These are phyloP conservation scores for Phytophthora syringae DNA, from an alignment of 352 stramenopile genomes.

Conservation along the genomic window DNA sequence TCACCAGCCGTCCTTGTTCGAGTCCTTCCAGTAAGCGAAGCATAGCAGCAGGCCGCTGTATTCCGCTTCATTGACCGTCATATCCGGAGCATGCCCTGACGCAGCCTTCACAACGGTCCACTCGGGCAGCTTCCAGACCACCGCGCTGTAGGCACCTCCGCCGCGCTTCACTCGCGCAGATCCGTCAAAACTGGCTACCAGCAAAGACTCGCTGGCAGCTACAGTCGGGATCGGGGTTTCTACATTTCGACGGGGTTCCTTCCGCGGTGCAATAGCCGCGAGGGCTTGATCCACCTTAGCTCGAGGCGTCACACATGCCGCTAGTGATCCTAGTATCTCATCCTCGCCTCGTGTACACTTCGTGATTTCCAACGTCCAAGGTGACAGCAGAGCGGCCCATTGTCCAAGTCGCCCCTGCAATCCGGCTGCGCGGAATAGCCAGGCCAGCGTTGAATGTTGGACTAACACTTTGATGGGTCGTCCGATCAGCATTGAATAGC, in stretches of 20 bases:
- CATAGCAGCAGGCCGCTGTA: not conserved
- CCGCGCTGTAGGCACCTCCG: too few species aligned
- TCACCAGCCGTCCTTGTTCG: not conserved
- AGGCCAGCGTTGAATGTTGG: constrained; percentile 1
- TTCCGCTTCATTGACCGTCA: too few species aligned
- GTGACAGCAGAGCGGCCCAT: not conserved
- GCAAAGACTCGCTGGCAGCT: not conserved
- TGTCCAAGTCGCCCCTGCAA: not conserved
- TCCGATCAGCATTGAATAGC: not conserved
- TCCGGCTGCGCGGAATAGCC: not conserved
- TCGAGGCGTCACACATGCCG: too few species aligned
- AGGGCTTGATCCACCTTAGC: too few species aligned
- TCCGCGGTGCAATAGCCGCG: not conserved
- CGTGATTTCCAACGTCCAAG: not conserved
- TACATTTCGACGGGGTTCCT: not conserved
- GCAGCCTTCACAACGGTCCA: not conserved
- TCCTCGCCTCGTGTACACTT: too few species aligned
- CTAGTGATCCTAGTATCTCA: not conserved
- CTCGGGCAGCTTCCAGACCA: too few species aligned
- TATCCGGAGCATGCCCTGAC: not conserved
- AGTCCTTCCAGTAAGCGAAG: not conserved
- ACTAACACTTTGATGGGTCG: not conserved
- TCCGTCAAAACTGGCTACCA: not conserved
- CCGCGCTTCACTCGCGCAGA: too few species aligned
- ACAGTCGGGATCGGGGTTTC: not conserved